Evolutionary conservation across 208 protist species (phyloP), one percentile per base, ranked within the genome.

Genomic region (Trypanosomatidae sp.): DNA sequence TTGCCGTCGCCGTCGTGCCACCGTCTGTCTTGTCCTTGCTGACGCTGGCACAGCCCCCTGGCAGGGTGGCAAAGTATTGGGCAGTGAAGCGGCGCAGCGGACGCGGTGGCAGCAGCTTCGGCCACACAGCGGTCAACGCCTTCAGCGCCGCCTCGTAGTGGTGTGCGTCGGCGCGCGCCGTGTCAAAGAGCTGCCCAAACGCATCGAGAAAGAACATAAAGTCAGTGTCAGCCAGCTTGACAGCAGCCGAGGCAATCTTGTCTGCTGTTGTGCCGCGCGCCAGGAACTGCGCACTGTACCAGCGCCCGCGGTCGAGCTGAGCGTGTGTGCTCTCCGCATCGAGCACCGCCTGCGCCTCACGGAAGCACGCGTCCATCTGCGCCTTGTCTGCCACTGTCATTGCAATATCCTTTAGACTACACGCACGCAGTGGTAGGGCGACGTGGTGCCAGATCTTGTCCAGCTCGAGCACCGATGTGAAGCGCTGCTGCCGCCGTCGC

Each of bases 151-250:
- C 79, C 45, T 93, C 85, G 61, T 88, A 93, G 67, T 93, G 85
- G 49, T 93, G 85, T 28, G 85, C 80, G 62, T 93, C 85, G 10
- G 74, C 79, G 45, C 77, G 67, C 22, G 85, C 85, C 13, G 80
- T 88, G 49, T 93, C 85, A 53, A 93, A 93, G 22, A 93, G 75
- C 20, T 88, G 53, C 41, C 79, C 81, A 66, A 93, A 93, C 22
- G 73, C 76, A 26, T 93, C 85, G 18, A 93, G 39, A 61, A 88
- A 88, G 21, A 93, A 87, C 85, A 93, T 93, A 53, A 93, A 93
- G 41, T 93, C 85, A 10, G 66, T 86, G 62, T 93, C 80, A n/a
- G 69, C 67, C 26, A 93, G 58, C 59, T 93, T 93, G 20, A 93
- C 77, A 3, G 85, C 85, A 16, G 85, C 79, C 2, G 85, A 70